Base-by-base conservation (phyloP, 768 basidiomycete species). In the Boletellus ananiceps region DNA sequence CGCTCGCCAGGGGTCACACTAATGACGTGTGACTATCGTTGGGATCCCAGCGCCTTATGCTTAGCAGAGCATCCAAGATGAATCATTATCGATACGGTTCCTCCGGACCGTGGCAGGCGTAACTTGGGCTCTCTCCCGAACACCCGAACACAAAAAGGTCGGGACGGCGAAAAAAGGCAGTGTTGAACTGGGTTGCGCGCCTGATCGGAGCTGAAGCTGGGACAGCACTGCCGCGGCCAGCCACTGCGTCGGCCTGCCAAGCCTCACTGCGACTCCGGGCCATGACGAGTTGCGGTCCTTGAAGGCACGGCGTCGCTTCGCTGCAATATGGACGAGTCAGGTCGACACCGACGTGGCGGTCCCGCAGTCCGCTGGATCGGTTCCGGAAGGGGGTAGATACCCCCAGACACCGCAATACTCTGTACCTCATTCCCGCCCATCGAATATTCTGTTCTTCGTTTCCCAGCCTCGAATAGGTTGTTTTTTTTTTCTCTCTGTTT, bases 341-440 rank as follows among this genome's bases (percentile, higher is more conserved):
- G 32, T 16, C 9, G 6, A 8, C 11, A 8, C 8, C 0, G 29
- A 29, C 29, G 29, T 8, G 29, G 40, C 41, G 48, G 57, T 8
- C 33, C 57, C 49, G 53, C 46, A 35, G 35, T 18, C 15, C 25
- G 40, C 44, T 12, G 46, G 38, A n/a, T 23, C 44, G 51, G 49
- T 51, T 18, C 54, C 55, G 58, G 44, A 41, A 39, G 9, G 7
- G 15, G 18, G 31, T 3, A 19, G 1, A 15, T 3, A 29, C 46
- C 61, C 52, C 50, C 59, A 3, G 59, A 61, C 62, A 64, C 61
- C 49, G 14, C 11, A 8, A 34, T 2, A 16, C 50, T 52, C 52
- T 52, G 47, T 51, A 27, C 33, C 18, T 50, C 19, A 13, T n/a
- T 33, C 37, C 32, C 50, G 33, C 46, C 36, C 44, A 2, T 27